Evolutionary conservation across 2,329 filamentous ascomycete genomes (phyloP), one percentile per base, ranked within the genome.

Genomic region (Mycocentrospora acerina): DNA sequence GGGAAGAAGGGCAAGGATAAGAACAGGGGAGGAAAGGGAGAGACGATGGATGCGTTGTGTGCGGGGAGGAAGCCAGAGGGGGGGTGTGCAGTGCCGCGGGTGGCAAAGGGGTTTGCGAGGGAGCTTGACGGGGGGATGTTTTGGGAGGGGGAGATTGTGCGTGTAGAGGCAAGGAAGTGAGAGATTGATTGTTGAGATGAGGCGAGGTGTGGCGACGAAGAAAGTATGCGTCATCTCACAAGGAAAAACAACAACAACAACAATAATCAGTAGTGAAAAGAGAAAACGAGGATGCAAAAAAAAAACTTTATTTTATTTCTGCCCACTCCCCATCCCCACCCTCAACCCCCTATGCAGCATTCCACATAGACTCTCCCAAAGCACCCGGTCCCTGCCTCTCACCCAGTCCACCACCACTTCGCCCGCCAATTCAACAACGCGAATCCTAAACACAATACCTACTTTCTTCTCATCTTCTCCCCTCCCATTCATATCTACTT

Each of bases 341-440:
- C 25, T n/a, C 6, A n/a, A 27, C 25, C 25, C 25, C 13, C 51
- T 38, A 41, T 57, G 55, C 12, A 61, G 29, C 35, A 90, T 89
- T 0, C 88, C 90, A 44, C 83, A 85, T 47, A 98, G 89, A 61
- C 90, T 96, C 68, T 94, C 87, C 66, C 91, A 95, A 0, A 93
- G 60, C 1, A 83, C 75, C 13, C 78, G 72, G 50, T 95, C 86
- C 5, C 75, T 73, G 0, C 93, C 91, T 54, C 88, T 82, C 1
- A 88, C 59, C 90, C 88, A 94, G 22, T 86, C 75, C 0, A 83
- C 70, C 13, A 70, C 64, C 3, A 72, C 63, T 12, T 66, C 59
- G 4, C 25, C 64, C 59, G 28, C 68, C 58, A 57, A 48, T 27
- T 64, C 65, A 12, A 55, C 38, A 6, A 64, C 51, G 4, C 36